Evolutionary conservation across 768 basidiomycete genomes (phyloP).

Genomic region (Daedaleopsis nitida): DNA sequence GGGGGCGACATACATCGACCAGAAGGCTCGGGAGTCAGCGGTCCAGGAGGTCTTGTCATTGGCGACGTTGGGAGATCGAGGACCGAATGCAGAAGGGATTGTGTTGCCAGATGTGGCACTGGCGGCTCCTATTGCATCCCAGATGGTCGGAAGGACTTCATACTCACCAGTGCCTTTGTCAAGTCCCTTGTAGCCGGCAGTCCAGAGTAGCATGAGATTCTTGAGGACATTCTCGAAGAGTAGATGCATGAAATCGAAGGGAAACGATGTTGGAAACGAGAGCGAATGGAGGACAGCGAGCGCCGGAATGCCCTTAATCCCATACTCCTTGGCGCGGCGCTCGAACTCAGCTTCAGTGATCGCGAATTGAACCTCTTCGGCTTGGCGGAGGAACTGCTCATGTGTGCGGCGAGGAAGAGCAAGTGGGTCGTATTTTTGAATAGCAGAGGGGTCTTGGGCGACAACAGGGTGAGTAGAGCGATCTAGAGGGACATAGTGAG

Average conservation of each 20-base stretch:
- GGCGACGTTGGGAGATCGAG: constrained; percentile 21
- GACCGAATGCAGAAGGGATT: constrained; percentile 25
- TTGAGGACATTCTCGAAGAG: constrained; percentile 28
- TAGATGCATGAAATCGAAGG: constrained; percentile 33
- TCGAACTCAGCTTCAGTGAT: constrained; percentile 8
- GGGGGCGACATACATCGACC: constrained; percentile 28
- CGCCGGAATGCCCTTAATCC: constrained; percentile 30
- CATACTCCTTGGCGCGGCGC: constrained; percentile 19
- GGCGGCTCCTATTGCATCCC: constrained; percentile 27
- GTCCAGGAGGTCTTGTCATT: constrained; percentile 21
- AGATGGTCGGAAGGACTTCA: constrained; percentile 14
- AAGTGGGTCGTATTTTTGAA: constrained; percentile 9
- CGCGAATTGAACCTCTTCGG: constrained; percentile 12
- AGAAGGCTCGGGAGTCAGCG: constrained; percentile 31
- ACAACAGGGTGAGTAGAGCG: constrained; percentile 13
- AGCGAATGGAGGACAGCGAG: constrained; percentile 29
- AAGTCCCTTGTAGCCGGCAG: constrained; percentile 25
- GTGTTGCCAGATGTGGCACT: constrained; percentile 15
- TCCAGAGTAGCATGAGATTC: constrained; percentile 27
- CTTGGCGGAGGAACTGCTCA: constrained; percentile 12
- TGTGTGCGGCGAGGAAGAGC: constrained; percentile 23
- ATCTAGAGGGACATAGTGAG: constrained; percentile 24
- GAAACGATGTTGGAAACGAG: constrained; percentile 25
- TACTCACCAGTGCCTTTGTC: constrained; percentile 16
- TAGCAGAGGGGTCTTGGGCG: no score